Base-by-base conservation (phyloP, 176 grass and related monocot genomes). In the Eremochloa ophiuroides region DNA sequence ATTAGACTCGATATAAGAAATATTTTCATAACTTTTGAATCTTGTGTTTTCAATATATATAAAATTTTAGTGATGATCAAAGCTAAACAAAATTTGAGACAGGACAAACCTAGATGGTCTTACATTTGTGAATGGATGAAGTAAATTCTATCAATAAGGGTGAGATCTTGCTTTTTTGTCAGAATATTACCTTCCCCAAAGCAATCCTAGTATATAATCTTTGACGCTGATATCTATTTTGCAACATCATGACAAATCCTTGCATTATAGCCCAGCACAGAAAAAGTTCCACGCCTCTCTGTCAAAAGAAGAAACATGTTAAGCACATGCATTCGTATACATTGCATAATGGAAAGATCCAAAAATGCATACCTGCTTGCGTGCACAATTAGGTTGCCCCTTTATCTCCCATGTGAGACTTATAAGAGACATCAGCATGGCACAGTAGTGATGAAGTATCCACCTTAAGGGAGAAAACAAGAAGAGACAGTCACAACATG, bases 361-460 rank as follows among this genome's bases (percentile, higher is more conserved):
- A 80, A 80, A 76, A 22, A 22, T 3, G 37, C 4, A 15, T 76
- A 95, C 95, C 92, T 98, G 96, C 66, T 98, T 98, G 29, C 69
- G 84, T 51, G 88, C 80, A 84, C 96, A 98, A 82, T 98, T 85
- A 84, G 96, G 92, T 80, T 95, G 82, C 28, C 92, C 90, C 81
- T 98, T 95, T 79, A 98, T 88, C 64, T 93, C 96, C 96, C 96
- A 98, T 58, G 96, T 98, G 31, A 98, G 86, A 80, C 96, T 98
- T 68, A 98, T 51, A 86, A 98, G 90, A 69, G 96, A 87, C 96
- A 98, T 98, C 81, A 95, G 46, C 90, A 98, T 98, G 61, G 96
- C 96, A 88, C 92, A 98, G 62, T 98, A 98, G 78, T 98, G 96
- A 95, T 98, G 96, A 68, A 87, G 91, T 89, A 98, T 91, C 96